phyloP scores from a whole-genome alignment of 495 filamentous ascomycete species.

The Aspergillus sparsus region DNA sequence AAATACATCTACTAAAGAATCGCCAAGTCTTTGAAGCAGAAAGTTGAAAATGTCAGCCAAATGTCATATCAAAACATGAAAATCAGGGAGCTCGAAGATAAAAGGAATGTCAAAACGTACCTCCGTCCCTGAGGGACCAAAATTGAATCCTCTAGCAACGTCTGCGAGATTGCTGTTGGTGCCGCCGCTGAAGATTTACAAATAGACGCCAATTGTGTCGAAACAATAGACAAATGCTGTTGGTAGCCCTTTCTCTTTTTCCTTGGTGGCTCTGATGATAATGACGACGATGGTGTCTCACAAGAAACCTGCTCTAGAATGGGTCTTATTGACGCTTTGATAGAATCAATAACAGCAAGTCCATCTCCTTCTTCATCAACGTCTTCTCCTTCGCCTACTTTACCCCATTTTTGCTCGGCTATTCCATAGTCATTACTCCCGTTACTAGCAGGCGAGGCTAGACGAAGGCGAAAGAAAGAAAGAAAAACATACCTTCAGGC shows the following conservation, averaged over 20 bases:
- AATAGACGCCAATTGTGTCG: conserved; percentile 32
- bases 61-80: background rate
- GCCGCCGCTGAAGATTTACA: conserved; percentile 30
- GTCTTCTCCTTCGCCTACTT: too few species aligned
- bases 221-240: conserved; percentile 28
- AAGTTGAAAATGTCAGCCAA: background rate
- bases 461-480: background rate
- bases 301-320: conserved; percentile 25
- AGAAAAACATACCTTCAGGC: conserved; percentile 1
- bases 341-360: background rate
- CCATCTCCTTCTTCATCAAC: too few species aligned
- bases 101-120: conserved; percentile 30
- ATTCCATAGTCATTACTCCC: conserved; percentile 17
- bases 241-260: conserved; percentile 39
- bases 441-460: background rate
- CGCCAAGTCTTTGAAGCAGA: conserved; percentile 31
- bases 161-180: conserved; percentile 25
- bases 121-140: conserved; percentile 33
- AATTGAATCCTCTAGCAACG: conserved; percentile 33
- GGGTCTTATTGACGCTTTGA: conserved; percentile 24
- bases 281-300: conserved; percentile 12
- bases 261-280: conserved; percentile 21
- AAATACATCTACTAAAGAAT: conserved; percentile 33
- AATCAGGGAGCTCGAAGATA: background rate
- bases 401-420: too few species aligned